These are phyloP conservation scores for Cadophora gregata DNA, from an alignment of 2,329 filamentous ascomycete genomes.

Conservation along the genomic window DNA sequence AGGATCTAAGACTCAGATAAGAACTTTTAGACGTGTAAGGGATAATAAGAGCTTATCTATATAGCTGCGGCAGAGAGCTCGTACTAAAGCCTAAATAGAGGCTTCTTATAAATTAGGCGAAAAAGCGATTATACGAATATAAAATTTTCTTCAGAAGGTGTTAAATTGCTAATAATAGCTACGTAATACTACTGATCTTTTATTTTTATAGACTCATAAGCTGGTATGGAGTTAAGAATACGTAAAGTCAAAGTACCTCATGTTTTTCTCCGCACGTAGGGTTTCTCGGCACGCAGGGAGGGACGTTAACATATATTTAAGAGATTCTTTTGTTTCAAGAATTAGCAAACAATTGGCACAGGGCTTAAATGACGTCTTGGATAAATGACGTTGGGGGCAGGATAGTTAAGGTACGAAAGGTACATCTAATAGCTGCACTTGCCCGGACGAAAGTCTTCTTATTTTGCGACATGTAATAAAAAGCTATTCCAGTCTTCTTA, in stretches of 20 bases:
- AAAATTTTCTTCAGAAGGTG: not conserved
- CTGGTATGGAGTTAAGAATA: not conserved
- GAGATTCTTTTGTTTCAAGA: not conserved
- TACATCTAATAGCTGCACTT: not conserved
- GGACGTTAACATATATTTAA: no score
- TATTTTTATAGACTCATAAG: not conserved
- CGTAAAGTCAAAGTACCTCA: not conserved
- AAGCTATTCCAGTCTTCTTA: constrained; percentile 1
- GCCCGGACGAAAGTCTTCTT: not conserved
- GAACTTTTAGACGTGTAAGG: not conserved
- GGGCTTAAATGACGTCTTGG: not conserved
- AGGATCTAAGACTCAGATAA: not conserved
- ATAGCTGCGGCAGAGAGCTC: not conserved
- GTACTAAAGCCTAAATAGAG: not conserved
- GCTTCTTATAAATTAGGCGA: not conserved
- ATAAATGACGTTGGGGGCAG: not conserved
- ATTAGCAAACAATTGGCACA: not conserved
- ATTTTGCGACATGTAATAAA: not conserved
- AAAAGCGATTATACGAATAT: not conserved
- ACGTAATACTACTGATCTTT: not conserved
- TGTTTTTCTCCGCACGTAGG: no score
- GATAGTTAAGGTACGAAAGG: not conserved
- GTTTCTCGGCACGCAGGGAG: no score
- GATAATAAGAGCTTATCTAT: not conserved
- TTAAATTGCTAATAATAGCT: not conserved